phyloP scores from a whole-genome alignment of 768 basidiomycete genomes.

The Hebeloma cylindrosporum region DNA sequence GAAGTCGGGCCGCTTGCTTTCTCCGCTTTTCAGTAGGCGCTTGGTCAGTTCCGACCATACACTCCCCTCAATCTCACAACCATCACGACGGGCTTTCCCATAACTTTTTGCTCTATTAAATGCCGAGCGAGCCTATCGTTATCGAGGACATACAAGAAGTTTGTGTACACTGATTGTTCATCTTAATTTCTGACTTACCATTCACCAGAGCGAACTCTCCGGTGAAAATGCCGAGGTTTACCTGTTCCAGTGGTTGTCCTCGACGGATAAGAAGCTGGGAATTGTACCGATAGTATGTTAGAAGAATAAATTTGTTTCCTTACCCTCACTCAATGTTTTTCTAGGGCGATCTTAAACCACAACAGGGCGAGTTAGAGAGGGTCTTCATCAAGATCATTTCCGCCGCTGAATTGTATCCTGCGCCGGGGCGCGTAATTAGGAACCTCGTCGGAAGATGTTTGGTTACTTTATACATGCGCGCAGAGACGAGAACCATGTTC shows the following conservation, averaged over 20 bases:
- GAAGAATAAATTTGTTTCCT: background rate
- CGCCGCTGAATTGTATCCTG: constrained; percentile 65
- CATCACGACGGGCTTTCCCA: too few species aligned
- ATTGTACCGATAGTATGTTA: constrained; percentile 52
- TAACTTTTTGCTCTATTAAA: constrained; percentile 7
- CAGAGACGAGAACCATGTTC: constrained; percentile 83
- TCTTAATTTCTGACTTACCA: background rate
- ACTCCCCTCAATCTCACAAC: too few species aligned
- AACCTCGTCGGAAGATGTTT: constrained; percentile 79
- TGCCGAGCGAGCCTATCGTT: constrained; percentile 20
- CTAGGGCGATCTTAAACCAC: constrained; percentile 66
- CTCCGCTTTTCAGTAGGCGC: too few species aligned
- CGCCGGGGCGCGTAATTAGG: constrained; percentile 84
- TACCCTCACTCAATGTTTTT: background rate
- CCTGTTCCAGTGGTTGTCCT: constrained; percentile 80
- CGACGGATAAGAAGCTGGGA: constrained; percentile 57
- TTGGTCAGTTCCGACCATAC: too few species aligned
- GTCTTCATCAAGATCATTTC: constrained; percentile 67
- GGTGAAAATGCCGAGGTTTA: constrained; percentile 82
- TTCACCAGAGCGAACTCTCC: constrained; percentile 56
- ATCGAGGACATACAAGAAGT: constrained; percentile 26
- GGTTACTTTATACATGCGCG: constrained; percentile 67
- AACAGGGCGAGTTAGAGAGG: constrained; percentile 62
- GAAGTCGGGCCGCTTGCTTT: too few species aligned
- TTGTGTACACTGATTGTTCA: background rate